phyloP scores from a whole-genome alignment of 768 basidiomycete species.

The Tylopilus vinaceipallidus region DNA sequence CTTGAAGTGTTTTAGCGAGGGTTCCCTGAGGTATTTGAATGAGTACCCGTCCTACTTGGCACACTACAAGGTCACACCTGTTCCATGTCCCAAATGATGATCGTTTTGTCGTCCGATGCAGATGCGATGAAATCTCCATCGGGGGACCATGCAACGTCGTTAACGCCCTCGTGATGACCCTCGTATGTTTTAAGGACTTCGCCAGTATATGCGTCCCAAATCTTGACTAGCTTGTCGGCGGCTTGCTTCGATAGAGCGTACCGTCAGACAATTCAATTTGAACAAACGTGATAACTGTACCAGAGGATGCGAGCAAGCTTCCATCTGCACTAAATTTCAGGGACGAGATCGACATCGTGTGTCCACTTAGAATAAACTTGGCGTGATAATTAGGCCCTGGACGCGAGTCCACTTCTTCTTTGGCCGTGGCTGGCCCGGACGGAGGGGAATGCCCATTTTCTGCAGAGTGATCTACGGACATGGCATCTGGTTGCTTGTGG shows the following conservation, averaged over 20 bases:
- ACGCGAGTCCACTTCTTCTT: constrained; percentile 7
- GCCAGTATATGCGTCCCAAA: constrained; percentile 76
- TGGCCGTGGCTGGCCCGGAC: not conserved
- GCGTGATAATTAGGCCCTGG: constrained; percentile 52
- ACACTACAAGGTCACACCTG: constrained; percentile 38
- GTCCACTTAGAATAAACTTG: constrained; percentile 72
- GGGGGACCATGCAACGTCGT: constrained; percentile 85
- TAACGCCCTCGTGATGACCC: constrained; percentile 81
- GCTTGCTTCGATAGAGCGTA: constrained; percentile 52
- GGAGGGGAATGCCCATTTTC: not conserved
- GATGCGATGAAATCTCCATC: constrained; percentile 85
- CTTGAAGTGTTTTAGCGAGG: constrained; percentile 64
- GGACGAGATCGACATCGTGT: constrained; percentile 77
- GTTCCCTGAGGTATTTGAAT: constrained; percentile 41
- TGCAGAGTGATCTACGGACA: constrained; percentile 7
- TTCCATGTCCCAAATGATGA: constrained; percentile 82
- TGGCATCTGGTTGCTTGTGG: constrained; percentile 6
- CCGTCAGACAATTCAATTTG: constrained; percentile 14
- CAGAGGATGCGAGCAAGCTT: constrained; percentile 73
- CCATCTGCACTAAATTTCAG: constrained; percentile 91
- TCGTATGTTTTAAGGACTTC: constrained; percentile 68
- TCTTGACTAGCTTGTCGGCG: constrained; percentile 78
- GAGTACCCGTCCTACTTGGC: not conserved
- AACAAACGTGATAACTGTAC: constrained; percentile 45
- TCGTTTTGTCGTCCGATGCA: constrained; percentile 90